Evolutionary conservation across 495 filamentous ascomycete species (phyloP), one percentile per base, ranked within the genome.

Genomic region (Annulohypoxylon nitens): DNA sequence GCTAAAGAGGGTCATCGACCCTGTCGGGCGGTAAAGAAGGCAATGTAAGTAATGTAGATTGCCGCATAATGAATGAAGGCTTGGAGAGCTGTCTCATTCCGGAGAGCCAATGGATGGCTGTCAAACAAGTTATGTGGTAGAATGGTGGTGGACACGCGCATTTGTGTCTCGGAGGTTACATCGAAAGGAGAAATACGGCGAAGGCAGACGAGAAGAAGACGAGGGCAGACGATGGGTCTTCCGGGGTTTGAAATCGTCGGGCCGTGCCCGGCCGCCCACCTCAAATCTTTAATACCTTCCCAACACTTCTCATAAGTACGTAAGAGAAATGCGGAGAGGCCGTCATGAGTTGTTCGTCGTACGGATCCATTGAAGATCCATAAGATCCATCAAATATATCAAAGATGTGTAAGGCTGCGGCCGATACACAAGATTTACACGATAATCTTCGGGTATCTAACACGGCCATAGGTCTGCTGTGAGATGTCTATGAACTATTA

Each of bases 161-260:
- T 65, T 75, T 14, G 12, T 75, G 73, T 75, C 73, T 75, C 73
- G 73, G 73, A 72, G 69, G 16, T 71, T 64, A 37, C 54, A 61
- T 26, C 64, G 10, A 67, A 75, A 75, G 59, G 12, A 66, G 68
- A 53, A 64, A 63, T 36, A 45, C 63, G 67, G 58, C 41, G 67
- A 12, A n/a, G 11, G 51, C 30, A 64, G 62, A 43, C 12, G 39
- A 12, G 30, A 30, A 6, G 51, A 20, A 64, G 62, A 43, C 39
- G 39, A 12, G 30, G 10, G 50, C 30, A 64, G 61, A 54, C 16
- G 54, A 54, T 57, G 43, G 43, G 43, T 54, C 11, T 3, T 36
- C 57, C 48, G 39, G 39, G 45, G 50, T 64, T 51, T 18, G 54
- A 70, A 34, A 23, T 67, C 33, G 71, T 75, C 67, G 72, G 67